Conservation (phyloP, 352 stramenopile genomes). For the Globisporangium nodosum region DNA sequence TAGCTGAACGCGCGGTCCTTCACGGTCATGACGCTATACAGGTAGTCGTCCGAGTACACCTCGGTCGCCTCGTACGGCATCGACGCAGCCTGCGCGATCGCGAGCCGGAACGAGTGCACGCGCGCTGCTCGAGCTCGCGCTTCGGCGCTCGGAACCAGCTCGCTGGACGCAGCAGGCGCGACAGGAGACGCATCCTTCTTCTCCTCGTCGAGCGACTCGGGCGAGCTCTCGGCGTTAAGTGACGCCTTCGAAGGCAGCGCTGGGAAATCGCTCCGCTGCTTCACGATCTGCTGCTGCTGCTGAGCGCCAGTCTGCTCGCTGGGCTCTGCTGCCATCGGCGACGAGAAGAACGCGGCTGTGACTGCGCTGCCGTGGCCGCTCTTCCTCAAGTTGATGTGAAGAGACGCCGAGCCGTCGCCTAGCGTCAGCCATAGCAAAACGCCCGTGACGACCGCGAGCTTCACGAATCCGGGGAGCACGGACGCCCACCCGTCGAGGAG, state of each 20-base stretch:
- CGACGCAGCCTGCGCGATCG: conserved; percentile 35
- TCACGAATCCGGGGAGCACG: conserved; percentile 25
- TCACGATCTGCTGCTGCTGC: background rate
- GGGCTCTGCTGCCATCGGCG: background rate
- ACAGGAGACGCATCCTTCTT: background rate
- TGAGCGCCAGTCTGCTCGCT: background rate
- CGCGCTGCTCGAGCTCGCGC: conserved; percentile 20
- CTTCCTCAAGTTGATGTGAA: conserved; percentile 36
- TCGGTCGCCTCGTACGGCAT: conserved; percentile 29
- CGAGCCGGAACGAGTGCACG: conserved; percentile 41
- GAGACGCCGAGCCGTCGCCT: conserved; percentile 26
- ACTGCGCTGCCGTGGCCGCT: conserved; percentile 13
- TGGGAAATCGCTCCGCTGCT: background rate
- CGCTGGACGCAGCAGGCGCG: background rate
- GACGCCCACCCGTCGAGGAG: conserved; percentile 24
- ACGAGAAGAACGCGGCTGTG: conserved; percentile 18
- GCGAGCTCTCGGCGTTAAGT: background rate
- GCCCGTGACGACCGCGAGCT: conserved; percentile 26
- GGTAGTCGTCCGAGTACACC: conserved; percentile 55
- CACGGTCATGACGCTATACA: conserved; percentile 54
- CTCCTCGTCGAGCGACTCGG: background rate
- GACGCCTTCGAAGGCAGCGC: background rate
- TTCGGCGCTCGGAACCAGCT: conserved; percentile 6
- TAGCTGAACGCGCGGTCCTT: conserved; percentile 56
- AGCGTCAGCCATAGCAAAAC: conserved; percentile 35